phyloP scores from a whole-genome alignment of 257 asterid species.

The Jacaranda mimosifolia region DNA sequence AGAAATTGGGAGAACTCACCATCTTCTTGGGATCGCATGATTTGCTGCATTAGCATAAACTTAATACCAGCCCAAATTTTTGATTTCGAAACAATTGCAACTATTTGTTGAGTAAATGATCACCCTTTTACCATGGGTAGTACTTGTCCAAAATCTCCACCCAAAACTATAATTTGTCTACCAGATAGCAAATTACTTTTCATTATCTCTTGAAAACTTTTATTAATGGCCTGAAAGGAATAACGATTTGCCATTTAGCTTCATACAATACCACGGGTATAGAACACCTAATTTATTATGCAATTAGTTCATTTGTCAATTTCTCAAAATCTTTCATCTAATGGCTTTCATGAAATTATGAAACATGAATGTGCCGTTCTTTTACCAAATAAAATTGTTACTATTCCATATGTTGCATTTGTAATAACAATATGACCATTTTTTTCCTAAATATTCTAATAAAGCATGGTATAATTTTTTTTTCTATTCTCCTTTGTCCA shows the following conservation, averaged over 20 bases:
- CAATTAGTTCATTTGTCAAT: background rate
- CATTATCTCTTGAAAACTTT: background rate
- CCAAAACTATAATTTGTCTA: background rate
- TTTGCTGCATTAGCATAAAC: background rate
- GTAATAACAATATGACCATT: background rate
- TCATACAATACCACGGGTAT: background rate
- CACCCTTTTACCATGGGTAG: background rate
- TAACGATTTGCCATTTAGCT: background rate
- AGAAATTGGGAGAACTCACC: background rate
- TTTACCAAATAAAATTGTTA: background rate
- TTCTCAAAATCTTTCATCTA: background rate
- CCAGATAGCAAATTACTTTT: background rate
- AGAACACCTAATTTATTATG: background rate
- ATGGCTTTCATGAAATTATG: background rate
- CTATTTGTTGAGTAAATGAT: background rate
- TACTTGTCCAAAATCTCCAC: conserved; percentile 16
- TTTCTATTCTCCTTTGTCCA: background rate
- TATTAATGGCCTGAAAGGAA: background rate
- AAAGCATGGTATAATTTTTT: background rate
- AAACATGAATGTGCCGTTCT: conserved; percentile 5
- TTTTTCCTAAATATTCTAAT: background rate
- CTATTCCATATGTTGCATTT: background rate
- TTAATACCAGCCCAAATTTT: background rate
- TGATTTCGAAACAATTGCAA: background rate
- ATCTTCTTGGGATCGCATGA: background rate